Evolutionary conservation across 2,329 filamentous ascomycete species (phyloP).

Genomic region (Fusarium sp.): DNA sequence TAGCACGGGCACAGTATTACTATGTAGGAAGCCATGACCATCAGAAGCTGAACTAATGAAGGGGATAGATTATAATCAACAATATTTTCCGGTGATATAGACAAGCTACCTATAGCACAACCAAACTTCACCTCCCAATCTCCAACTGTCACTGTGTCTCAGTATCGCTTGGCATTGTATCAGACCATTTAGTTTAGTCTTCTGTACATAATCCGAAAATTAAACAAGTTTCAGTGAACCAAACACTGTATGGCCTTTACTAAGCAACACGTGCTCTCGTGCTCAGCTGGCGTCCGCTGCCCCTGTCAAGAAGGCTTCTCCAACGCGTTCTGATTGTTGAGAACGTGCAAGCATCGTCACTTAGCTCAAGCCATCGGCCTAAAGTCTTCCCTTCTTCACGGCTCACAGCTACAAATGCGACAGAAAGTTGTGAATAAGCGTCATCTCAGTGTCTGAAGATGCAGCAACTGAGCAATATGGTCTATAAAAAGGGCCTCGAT

Average conservation of each 20-base stretch:
- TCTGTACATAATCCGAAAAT: neutral
- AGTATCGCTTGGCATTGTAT: neutral
- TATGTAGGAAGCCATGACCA: neutral
- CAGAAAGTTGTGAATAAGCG: neutral
- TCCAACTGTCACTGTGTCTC: neutral
- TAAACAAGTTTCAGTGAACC: neutral
- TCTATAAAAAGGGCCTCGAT: constrained; percentile 30
- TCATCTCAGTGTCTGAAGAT: neutral
- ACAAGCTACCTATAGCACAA: constrained; percentile 12
- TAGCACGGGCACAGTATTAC: constrained; percentile 10
- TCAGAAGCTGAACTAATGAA: neutral
- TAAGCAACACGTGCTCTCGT: constrained; percentile 35
- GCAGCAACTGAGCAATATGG: neutral
- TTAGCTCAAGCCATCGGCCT: constrained; percentile 35
- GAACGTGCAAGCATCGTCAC: constrained; percentile 31
- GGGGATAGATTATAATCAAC: neutral
- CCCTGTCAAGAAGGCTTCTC: constrained; percentile 18
- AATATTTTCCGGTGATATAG: constrained; percentile 21
- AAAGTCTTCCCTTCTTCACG: constrained; percentile 28
- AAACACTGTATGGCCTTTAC: constrained; percentile 11
- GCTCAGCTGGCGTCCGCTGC: constrained; percentile 23
- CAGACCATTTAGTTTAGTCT: neutral
- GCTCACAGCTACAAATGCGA: neutral
- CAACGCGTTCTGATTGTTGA: constrained; percentile 35
- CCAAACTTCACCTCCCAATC: neutral